Conservation (phyloP, 495 filamentous ascomycete genomes). For the Talaromyces thailandensis region DNA sequence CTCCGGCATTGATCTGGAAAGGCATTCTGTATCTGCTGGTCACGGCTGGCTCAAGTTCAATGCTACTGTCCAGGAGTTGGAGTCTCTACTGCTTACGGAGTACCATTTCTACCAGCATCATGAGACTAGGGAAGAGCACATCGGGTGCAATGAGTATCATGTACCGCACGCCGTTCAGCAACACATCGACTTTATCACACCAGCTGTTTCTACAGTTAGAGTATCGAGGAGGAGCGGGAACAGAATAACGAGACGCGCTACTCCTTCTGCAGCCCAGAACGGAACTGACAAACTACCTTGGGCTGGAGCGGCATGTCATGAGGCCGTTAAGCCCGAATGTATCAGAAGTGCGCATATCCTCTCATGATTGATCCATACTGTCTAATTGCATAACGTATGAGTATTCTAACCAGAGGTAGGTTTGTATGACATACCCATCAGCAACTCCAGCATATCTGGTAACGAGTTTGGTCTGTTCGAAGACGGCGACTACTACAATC, state of each 20-base stretch:
- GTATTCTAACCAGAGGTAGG: conserved; percentile 9
- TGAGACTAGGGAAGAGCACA: conserved; percentile 15
- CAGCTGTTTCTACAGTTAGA: conserved; percentile 12
- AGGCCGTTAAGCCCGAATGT: conserved; percentile 34
- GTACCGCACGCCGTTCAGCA: conserved; percentile 30
- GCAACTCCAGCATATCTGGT: conserved; percentile 31
- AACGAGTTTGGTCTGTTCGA: conserved; percentile 26
- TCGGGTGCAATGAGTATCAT: conserved; percentile 32
- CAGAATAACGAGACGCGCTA: not conserved
- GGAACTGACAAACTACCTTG: not conserved
- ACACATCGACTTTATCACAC: conserved; percentile 43
- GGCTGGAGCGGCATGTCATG: conserved; percentile 17
- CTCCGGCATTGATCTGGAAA: conserved; percentile 19
- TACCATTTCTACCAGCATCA: conserved; percentile 37
- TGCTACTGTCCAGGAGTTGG: conserved; percentile 29
- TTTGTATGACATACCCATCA: conserved; percentile 31
- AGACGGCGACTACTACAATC: conserved; percentile 17
- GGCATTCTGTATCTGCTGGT: conserved; percentile 18
- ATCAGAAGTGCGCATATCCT: conserved; percentile 15
- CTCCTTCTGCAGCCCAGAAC: not conserved
- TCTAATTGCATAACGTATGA: not conserved
- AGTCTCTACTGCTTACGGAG: conserved; percentile 36
- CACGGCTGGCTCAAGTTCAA: conserved; percentile 30
- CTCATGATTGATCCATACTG: not conserved
- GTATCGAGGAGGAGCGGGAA: not conserved